Conservation (phyloP, 2,329 filamentous ascomycete species). For the Tolypocladium album region DNA sequence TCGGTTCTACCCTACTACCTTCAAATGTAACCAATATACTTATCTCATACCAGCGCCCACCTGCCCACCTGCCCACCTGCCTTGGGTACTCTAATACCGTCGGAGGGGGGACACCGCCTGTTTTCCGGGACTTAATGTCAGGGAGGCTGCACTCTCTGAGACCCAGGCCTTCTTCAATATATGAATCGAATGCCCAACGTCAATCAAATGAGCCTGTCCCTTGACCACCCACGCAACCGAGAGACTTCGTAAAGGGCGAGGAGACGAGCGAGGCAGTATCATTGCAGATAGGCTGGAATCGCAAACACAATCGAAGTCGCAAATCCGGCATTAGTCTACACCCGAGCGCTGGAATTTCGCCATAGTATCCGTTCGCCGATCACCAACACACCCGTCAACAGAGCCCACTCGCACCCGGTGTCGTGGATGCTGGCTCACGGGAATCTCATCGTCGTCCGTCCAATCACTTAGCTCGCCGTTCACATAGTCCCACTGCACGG, state of each 20-base stretch:
- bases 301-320: neutral
- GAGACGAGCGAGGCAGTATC: neutral
- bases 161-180: neutral
- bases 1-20: neutral
- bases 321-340: neutral
- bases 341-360: neutral
- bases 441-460: slow-evolving; percentile 36
- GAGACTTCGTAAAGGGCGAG: neutral
- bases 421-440: neutral
- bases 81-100: too few species aligned
- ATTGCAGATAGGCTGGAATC: too few species aligned
- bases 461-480: slow-evolving; percentile 44
- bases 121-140: neutral
- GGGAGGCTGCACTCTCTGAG: neutral
- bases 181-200: neutral
- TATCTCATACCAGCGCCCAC: neutral
- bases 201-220: neutral
- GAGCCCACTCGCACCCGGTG: neutral
- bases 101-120: neutral
- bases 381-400: neutral
- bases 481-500: slow-evolving; percentile 52
- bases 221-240: neutral
- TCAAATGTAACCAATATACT: too few species aligned
- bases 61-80: too few species aligned
- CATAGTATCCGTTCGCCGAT: neutral